Conservation (phyloP, 2,329 filamentous ascomycete species). For the Reticulascus tulasneorum region DNA sequence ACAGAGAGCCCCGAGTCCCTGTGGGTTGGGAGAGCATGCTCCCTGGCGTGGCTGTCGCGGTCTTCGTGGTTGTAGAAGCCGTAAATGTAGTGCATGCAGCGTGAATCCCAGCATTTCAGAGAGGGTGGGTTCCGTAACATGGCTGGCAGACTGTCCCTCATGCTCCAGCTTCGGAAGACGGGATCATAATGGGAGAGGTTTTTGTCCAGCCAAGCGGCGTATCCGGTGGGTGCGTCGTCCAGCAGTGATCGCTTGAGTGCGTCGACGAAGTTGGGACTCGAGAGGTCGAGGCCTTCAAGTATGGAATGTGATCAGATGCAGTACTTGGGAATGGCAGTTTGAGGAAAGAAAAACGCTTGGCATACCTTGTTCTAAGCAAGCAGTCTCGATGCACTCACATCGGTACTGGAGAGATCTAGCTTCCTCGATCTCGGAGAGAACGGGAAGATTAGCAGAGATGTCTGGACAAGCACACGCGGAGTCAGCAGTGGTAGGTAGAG, state of each 20-base stretch:
- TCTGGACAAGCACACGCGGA: constrained; percentile 22
- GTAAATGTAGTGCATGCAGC: constrained; percentile 55
- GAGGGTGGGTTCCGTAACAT: constrained; percentile 32
- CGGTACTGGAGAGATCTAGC: constrained; percentile 53
- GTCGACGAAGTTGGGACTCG: constrained; percentile 35
- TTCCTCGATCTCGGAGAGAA: constrained; percentile 53
- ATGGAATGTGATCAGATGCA: constrained; percentile 3
- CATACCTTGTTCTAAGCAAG: constrained; percentile 46
- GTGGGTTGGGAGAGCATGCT: constrained; percentile 37
- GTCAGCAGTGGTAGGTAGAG: constrained; percentile 16
- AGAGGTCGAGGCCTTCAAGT: constrained; percentile 37
- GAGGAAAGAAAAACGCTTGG: constrained; percentile 15
- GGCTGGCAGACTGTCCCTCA: constrained; percentile 32
- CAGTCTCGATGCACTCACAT: constrained; percentile 54
- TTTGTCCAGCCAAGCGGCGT: constrained; percentile 48
- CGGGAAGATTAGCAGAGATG: constrained; percentile 34
- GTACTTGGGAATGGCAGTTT: neutral
- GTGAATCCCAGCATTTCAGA: constrained; percentile 53
- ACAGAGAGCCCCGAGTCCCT: constrained; percentile 42
- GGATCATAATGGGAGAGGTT: constrained; percentile 48
- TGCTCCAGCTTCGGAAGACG: constrained; percentile 35
- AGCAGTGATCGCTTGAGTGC: constrained; percentile 30
- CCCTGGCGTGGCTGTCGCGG: constrained; percentile 45
- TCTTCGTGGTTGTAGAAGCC: constrained; percentile 49
- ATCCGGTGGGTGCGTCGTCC: constrained; percentile 42